phyloP scores from a whole-genome alignment of 1,284 basidiomycete species.

The Macrocybe sp. region DNA sequence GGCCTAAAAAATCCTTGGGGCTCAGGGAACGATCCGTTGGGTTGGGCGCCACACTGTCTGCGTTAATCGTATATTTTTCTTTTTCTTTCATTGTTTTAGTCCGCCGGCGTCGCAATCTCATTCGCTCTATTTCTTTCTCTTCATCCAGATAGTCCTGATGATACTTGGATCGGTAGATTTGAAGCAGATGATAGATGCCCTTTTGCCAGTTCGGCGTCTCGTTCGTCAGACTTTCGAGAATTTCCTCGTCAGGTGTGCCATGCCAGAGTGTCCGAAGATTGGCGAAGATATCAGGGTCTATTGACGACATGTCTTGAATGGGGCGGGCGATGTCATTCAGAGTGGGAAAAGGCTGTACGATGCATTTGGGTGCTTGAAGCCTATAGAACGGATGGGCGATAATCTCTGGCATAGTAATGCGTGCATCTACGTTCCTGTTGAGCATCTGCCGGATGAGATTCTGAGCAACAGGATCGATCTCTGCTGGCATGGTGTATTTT shows the following conservation, averaged over 20 bases:
- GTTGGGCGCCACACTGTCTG: background rate
- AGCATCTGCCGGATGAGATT: conserved; percentile 89
- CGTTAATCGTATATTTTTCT: background rate
- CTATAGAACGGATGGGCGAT: conserved; percentile 87
- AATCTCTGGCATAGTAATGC: conserved; percentile 90
- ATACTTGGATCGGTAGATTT: conserved; percentile 70
- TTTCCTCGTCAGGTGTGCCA: conserved; percentile 64
- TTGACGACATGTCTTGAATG: conserved; percentile 52
- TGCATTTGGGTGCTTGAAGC: conserved; percentile 49
- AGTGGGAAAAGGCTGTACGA: conserved; percentile 53
- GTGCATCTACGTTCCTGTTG: conserved; percentile 71
- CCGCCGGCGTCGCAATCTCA: conserved; percentile 22
- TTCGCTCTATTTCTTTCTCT: conserved; percentile 31
- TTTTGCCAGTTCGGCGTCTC: conserved; percentile 85
- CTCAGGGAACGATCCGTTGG: too few relatives aligned
- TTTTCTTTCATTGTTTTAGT: conserved; percentile 14
- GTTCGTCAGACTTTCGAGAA: conserved; percentile 63
- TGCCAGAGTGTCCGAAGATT: conserved; percentile 93
- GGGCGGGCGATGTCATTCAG: conserved; percentile 67
- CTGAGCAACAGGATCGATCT: conserved; percentile 74
- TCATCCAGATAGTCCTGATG: conserved; percentile 63
- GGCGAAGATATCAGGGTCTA: conserved; percentile 88
- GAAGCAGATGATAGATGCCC: conserved; percentile 83
- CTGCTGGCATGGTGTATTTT: conserved; percentile 77
- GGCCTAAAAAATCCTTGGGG: too few relatives aligned